Conservation (phyloP, 129 eudicot species). For the Glebionis coronaria region DNA sequence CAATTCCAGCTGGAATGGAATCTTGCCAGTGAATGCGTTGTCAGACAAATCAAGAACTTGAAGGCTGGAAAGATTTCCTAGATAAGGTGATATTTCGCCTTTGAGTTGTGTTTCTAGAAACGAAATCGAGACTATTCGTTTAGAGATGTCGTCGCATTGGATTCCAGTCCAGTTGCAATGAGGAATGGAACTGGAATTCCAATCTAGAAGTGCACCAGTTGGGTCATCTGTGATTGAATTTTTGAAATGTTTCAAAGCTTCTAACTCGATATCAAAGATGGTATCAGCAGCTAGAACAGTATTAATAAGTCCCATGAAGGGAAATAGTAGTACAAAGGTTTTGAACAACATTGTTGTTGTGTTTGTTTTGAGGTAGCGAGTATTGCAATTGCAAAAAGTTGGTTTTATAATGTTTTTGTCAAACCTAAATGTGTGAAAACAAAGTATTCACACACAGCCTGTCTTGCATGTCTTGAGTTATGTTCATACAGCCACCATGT, state of each 20-base stretch:
- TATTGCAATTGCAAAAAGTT: constrained; percentile 11
- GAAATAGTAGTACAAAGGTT: background rate
- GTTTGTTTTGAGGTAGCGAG: background rate
- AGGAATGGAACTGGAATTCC: constrained; percentile 45
- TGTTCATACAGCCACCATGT: background rate
- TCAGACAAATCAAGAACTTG: constrained; percentile 75
- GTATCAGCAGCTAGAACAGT: too few species aligned
- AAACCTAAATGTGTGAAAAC: constrained; percentile 15
- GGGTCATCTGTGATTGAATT: constrained; percentile 59
- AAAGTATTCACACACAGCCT: background rate
- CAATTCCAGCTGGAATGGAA: constrained; percentile 54
- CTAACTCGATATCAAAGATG: too few species aligned
- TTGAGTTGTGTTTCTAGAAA: constrained; percentile 39
- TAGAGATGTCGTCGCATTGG: constrained; percentile 40
- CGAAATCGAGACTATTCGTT: constrained; percentile 50
- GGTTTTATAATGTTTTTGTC: constrained; percentile 28
- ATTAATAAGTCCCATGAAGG: too few species aligned
- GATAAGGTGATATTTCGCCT: constrained; percentile 65
- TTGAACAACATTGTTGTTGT: too few species aligned
- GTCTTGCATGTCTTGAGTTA: background rate
- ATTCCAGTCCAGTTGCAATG: constrained; percentile 96
- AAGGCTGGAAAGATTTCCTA: constrained; percentile 73
- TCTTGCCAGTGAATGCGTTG: constrained; percentile 61
- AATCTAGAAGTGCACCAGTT: constrained; percentile 47
- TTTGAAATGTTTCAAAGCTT: constrained; percentile 30